These are phyloP conservation scores for Candida railenensis DNA, from an alignment of 805 yeast genomes.

Conservation along the genomic window DNA sequence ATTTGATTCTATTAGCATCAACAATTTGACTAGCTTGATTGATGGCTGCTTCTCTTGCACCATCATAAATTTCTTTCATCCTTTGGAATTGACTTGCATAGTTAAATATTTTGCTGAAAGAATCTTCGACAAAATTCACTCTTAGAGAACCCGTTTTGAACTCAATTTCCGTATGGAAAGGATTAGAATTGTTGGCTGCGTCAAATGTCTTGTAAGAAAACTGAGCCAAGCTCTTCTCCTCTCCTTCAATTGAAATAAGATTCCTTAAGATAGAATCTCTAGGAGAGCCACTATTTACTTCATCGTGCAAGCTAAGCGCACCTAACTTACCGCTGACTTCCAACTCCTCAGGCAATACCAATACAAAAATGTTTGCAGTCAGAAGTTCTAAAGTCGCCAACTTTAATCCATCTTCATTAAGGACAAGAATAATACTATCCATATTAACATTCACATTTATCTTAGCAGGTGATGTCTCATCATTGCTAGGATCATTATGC, in stretches of 20 bases:
- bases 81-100: conserved; percentile 72
- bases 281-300: conserved; percentile 62
- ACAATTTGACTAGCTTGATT: conserved; percentile 71
- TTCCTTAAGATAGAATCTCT: conserved; percentile 59
- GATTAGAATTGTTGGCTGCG: conserved; percentile 33
- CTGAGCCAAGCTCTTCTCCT: conserved; percentile 63
- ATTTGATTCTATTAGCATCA: conserved; percentile 58
- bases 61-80: conserved; percentile 88
- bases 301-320: conserved; percentile 75
- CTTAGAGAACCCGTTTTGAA: conserved; percentile 75
- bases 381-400: conserved; percentile 77
- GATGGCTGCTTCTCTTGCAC: conserved; percentile 84
- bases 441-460: conserved; percentile 67
- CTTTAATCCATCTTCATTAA: conserved; percentile 81
- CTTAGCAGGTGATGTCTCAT: conserved; percentile 66
- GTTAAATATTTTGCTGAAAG: conserved; percentile 63
- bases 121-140: conserved; percentile 77
- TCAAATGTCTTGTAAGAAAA: conserved; percentile 82
- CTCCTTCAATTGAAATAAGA: conserved; percentile 77
- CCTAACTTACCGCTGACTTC: conserved; percentile 73
- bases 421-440: conserved; percentile 68
- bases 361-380: conserved; percentile 65
- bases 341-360: conserved; percentile 74
- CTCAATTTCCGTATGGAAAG: conserved; percentile 54
- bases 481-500: conserved; percentile 60